Conservation (phyloP, 495 filamentous ascomycete species). For the Annulohypoxylon maeteangense region DNA sequence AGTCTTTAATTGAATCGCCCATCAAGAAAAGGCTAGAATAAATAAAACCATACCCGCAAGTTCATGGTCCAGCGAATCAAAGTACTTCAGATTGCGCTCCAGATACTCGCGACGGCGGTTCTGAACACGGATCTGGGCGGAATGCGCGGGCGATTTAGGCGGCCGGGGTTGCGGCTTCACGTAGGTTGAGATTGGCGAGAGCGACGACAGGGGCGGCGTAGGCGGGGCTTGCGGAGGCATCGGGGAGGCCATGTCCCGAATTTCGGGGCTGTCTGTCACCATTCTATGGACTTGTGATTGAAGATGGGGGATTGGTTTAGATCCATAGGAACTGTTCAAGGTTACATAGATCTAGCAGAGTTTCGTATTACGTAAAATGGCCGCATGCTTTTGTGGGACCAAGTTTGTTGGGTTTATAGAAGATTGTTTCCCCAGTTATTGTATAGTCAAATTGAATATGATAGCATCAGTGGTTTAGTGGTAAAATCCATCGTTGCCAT, state of each 20-base stretch:
- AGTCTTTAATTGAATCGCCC: neutral
- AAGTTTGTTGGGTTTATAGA: neutral
- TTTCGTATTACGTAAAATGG: neutral
- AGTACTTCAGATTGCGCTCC: slow-evolving; percentile 53
- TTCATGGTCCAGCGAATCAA: slow-evolving; percentile 55
- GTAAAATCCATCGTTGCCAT: slow-evolving; percentile 66
- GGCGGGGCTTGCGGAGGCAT: slow-evolving; percentile 30
- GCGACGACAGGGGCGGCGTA: slow-evolving; percentile 24
- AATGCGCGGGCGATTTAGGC: slow-evolving; percentile 46
- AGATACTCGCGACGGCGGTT: slow-evolving; percentile 60
- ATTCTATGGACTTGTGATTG: neutral
- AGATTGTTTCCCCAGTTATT: neutral
- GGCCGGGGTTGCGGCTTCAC: slow-evolving; percentile 54
- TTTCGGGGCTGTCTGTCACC: slow-evolving; percentile 7
- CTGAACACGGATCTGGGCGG: slow-evolving; percentile 50
- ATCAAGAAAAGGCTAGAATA: neutral
- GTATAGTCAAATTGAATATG: neutral
- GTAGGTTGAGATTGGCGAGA: slow-evolving; percentile 29
- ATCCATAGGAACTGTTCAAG: no score
- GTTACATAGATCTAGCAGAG: neutral
- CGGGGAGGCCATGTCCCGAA: neutral
- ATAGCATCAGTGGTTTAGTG: slow-evolving; percentile 61
- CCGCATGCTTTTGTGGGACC: neutral
- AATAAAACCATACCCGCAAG: slow-evolving; percentile 49
- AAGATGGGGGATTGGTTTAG: neutral